Percentiles rank a stretch among this genome's conserved stretches.
phyloP scores from a whole-genome alignment of 2,329 filamentous ascomycete genomes.

The Graphilbum fragrans region DNA sequence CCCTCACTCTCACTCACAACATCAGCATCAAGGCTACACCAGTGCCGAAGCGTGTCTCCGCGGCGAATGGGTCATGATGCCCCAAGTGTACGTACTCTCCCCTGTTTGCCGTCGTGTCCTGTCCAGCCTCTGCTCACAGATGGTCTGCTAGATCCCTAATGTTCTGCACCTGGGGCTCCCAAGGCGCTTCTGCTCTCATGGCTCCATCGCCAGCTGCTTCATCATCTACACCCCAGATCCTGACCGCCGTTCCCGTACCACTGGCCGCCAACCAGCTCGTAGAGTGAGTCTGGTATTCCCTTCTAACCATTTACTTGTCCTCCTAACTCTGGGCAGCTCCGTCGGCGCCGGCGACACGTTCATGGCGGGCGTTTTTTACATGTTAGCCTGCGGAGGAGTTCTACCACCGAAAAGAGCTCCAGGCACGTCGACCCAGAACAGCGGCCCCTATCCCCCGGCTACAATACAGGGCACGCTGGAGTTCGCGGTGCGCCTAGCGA shows the following conservation, averaged over 20 bases:
- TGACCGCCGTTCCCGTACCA: no score
- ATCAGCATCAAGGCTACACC: not conserved
- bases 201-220: constrained; percentile 18
- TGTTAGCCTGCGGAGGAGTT: constrained; percentile 33
- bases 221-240: constrained; percentile 28
- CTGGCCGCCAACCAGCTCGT: not conserved
- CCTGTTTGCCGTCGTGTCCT: constrained; percentile 3
- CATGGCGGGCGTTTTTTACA: constrained; percentile 58
- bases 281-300: not conserved
- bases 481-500: constrained; percentile 56
- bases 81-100: not conserved
- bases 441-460: not conserved
- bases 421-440: not conserved
- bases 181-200: constrained; percentile 32
- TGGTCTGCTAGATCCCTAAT: constrained; percentile 21
- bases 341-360: constrained; percentile 69
- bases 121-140: not conserved
- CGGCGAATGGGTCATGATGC: not conserved
- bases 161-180: constrained; percentile 31
- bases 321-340: no score
- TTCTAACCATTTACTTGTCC: not conserved
- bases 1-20: not conserved
- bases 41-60: constrained; percentile 1
- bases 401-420: not conserved
- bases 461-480: constrained; percentile 31